These are phyloP conservation scores for Amphirosellinia nigrospora DNA, from an alignment of 495 filamentous ascomycete genomes.

Conservation along the genomic window DNA sequence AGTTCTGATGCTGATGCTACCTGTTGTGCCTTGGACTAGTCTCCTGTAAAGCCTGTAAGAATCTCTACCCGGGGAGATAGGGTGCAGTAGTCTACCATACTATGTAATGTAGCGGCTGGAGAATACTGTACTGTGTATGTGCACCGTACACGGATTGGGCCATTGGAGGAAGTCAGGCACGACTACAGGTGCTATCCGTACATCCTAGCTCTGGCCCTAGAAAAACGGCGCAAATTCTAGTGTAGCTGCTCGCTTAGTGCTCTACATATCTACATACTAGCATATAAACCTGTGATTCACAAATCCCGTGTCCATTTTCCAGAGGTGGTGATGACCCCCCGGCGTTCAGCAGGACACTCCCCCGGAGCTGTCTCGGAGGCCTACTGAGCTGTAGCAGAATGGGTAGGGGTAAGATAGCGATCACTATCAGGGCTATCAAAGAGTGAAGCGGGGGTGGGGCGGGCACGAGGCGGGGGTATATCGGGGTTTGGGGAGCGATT, in stretches of 20 bases:
- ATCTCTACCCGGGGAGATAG: no score
- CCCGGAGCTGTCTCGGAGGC: not conserved
- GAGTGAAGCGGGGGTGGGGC: not conserved
- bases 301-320: not conserved
- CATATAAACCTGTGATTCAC: not conserved
- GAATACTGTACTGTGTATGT: not conserved
- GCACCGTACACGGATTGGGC: not conserved
- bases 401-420: not conserved
- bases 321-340: no score
- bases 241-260: not conserved
- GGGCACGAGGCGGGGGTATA: not conserved
- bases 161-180: slow-evolving; percentile 7
- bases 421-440: not conserved
- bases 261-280: no score
- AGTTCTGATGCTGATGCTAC: slow-evolving; percentile 1
- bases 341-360: not conserved
- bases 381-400: not conserved
- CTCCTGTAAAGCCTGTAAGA: no score
- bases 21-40: not conserved
- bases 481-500: slow-evolving; percentile 8
- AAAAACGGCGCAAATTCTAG: no score
- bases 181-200: not conserved
- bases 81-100: no score
- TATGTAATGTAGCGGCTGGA: not conserved
- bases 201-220: no score